A percentile compares a stretch with the other conserved stretches of the same genome.
phyloP scores from a whole-genome alignment of 2,329 filamentous ascomycete genomes.

The Pseudogymnoascus sp. region DNA sequence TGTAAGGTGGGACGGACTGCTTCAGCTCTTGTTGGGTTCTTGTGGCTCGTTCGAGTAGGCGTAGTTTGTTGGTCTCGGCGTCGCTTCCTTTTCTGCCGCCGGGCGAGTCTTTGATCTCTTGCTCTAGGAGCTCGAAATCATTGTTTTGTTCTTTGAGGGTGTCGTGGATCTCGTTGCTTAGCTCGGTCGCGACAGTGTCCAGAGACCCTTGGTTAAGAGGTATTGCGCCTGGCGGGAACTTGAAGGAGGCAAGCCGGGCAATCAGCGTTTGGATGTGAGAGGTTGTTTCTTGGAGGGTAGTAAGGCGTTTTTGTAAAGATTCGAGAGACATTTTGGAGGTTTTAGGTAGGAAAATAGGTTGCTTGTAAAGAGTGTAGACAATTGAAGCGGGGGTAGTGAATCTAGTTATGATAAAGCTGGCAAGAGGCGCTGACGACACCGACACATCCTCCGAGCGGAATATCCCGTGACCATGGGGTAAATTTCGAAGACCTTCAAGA shows the following conservation, averaged over 20 bases:
- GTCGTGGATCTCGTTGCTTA: conserved; percentile 72
- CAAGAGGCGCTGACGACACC: neutral
- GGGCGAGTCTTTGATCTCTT: conserved; percentile 67
- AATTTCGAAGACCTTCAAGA: conserved; percentile 3
- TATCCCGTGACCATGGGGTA: conserved; percentile 7
- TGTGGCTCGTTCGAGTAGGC: conserved; percentile 57
- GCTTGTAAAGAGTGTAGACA: neutral
- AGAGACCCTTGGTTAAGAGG: conserved; percentile 34
- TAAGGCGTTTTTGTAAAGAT: conserved; percentile 52
- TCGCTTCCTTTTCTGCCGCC: conserved; percentile 42
- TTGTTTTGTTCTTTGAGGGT: conserved; percentile 71
- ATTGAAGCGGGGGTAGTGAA: neutral
- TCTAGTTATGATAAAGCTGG: conserved; percentile 4
- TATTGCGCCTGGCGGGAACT: conserved; percentile 50
- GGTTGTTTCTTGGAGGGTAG: conserved; percentile 52
- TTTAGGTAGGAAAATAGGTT: neutral
- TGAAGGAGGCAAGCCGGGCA: conserved; percentile 47
- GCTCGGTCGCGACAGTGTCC: conserved; percentile 42
- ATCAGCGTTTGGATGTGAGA: conserved; percentile 51
- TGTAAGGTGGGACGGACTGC: conserved; percentile 39
- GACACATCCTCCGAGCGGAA: neutral
- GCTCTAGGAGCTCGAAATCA: conserved; percentile 69
- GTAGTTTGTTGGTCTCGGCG: conserved; percentile 53
- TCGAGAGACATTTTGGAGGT: conserved; percentile 48
- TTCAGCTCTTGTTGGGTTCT: conserved; percentile 63